These are phyloP conservation scores for Zasmidium angulare DNA, from an alignment of 2,329 filamentous ascomycete genomes.

Conservation along the genomic window DNA sequence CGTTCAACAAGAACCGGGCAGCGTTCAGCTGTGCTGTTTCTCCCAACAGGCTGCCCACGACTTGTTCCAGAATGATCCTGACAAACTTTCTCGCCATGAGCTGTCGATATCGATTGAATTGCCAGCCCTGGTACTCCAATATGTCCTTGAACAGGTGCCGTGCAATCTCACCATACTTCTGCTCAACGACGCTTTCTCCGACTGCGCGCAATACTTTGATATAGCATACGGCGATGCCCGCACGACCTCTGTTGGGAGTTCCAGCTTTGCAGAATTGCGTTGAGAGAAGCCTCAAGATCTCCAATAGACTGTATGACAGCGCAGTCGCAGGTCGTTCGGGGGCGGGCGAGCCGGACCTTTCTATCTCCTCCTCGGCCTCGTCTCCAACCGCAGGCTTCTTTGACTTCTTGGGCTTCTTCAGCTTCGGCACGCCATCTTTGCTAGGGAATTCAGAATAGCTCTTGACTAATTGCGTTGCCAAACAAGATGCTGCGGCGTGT, in stretches of 20 bases:
- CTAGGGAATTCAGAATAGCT: slow-evolving; percentile 66
- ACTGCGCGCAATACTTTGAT: slow-evolving; percentile 75
- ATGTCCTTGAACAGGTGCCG: slow-evolving; percentile 79
- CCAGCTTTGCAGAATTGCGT: slow-evolving; percentile 75
- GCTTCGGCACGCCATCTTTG: slow-evolving; percentile 54
- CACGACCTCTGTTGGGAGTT: slow-evolving; percentile 76
- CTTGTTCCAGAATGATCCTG: slow-evolving; percentile 77
- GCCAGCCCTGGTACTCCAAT: slow-evolving; percentile 71
- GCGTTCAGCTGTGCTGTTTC: slow-evolving; percentile 86
- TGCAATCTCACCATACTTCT: slow-evolving; percentile 77
- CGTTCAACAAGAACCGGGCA: slow-evolving; percentile 78
- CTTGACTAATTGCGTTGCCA: slow-evolving; percentile 81
- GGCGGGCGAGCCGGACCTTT: slow-evolving; percentile 71
- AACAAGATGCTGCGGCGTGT: slow-evolving; percentile 80
- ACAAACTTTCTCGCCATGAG: slow-evolving; percentile 83
- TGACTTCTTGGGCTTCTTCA: slow-evolving; percentile 70
- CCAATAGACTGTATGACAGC: slow-evolving; percentile 71
- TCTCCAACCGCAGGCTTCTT: slow-evolving; percentile 66
- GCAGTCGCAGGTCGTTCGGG: slow-evolving; percentile 70
- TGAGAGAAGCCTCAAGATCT: slow-evolving; percentile 77
- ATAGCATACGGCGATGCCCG: slow-evolving; percentile 85
- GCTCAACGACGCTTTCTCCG: slow-evolving; percentile 79
- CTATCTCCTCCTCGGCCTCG: slow-evolving; percentile 65
- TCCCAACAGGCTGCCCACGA: slow-evolving; percentile 79
- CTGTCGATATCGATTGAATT: slow-evolving; percentile 82